phyloP scores from a whole-genome alignment of 169 alveolate species.

The Plasmodium vivax region DNA sequence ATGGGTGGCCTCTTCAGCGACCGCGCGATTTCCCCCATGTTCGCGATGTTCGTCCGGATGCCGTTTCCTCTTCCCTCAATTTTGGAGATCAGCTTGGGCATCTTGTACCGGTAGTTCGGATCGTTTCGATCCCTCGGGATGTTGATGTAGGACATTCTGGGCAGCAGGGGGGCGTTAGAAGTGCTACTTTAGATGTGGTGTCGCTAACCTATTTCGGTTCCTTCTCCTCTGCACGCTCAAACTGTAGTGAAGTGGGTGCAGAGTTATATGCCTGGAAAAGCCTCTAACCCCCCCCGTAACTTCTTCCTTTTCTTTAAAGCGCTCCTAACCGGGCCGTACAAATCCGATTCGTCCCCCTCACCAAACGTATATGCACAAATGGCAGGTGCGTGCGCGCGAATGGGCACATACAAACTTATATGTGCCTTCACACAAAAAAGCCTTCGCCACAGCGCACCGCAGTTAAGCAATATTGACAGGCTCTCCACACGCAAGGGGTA shows the following conservation, averaged over 20 bases:
- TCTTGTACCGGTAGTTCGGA: slow-evolving; percentile 96
- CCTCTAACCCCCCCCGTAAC: neutral
- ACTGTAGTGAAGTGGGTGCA: neutral
- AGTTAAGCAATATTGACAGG: neutral
- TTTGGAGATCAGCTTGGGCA: slow-evolving; percentile 95
- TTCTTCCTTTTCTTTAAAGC: neutral
- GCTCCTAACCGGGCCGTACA: neutral
- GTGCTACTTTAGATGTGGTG: neutral
- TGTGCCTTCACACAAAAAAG: neutral
- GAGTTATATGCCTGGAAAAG: neutral
- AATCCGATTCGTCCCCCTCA: neutral
- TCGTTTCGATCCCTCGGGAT: slow-evolving; percentile 96
- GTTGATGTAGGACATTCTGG: slow-evolving; percentile 86
- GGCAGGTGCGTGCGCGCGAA: neutral
- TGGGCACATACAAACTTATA: neutral
- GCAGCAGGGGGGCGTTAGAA: neutral
- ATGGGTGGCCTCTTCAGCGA: slow-evolving; percentile 91
- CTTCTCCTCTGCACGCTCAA: neutral
- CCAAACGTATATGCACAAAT: neutral
- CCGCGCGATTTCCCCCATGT: slow-evolving; percentile 98
- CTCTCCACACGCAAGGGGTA: neutral
- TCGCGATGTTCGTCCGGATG: slow-evolving; percentile 96
- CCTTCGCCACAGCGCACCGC: neutral
- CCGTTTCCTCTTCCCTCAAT: slow-evolving; percentile 98
- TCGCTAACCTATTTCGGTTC: neutral